Percentiles rank a stretch among this genome's conserved stretches.
phyloP scores from a whole-genome alignment of 2,329 filamentous ascomycete species.

The Nannizziopsis barbatae region DNA sequence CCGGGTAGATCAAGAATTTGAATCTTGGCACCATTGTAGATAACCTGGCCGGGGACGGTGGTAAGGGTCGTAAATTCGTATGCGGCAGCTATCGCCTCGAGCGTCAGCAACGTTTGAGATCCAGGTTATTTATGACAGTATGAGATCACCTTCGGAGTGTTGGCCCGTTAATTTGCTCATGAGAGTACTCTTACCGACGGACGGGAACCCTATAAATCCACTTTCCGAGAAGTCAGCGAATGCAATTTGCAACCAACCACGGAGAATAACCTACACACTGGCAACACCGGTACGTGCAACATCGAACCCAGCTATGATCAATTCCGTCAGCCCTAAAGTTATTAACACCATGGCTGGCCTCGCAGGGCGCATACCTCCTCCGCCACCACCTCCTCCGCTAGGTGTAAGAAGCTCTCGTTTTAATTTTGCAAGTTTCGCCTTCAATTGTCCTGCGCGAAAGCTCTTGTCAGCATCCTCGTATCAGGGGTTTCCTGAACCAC shows the following conservation, averaged over 20 bases:
- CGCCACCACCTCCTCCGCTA: conserved; percentile 65
- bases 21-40: conserved; percentile 93
- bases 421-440: conserved; percentile 95
- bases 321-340: conserved; percentile 4
- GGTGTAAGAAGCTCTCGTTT: conserved; percentile 93
- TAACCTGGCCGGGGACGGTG: conserved; percentile 88
- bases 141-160: conserved; percentile 62
- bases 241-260: neutral
- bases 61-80: conserved; percentile 99
- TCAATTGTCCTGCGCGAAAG: conserved; percentile 56
- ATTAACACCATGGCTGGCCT: neutral
- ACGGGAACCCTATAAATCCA: conserved; percentile 96
- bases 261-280: conserved; percentile 52
- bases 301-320: conserved; percentile 65
- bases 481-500: neutral
- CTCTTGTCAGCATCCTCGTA: conserved; percentile 7
- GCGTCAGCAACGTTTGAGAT: conserved; percentile 6
- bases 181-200: conserved; percentile 94
- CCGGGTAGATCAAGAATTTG: conserved; percentile 97
- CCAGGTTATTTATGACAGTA: neutral
- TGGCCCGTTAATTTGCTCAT: conserved; percentile 93
- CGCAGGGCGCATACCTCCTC: conserved; percentile 42
- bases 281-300: conserved; percentile 95
- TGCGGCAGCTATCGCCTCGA: conserved; percentile 53
- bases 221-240: conserved; percentile 16